phyloP scores from a whole-genome alignment of 1,284 basidiomycete species.

The Tilletia setariae region DNA sequence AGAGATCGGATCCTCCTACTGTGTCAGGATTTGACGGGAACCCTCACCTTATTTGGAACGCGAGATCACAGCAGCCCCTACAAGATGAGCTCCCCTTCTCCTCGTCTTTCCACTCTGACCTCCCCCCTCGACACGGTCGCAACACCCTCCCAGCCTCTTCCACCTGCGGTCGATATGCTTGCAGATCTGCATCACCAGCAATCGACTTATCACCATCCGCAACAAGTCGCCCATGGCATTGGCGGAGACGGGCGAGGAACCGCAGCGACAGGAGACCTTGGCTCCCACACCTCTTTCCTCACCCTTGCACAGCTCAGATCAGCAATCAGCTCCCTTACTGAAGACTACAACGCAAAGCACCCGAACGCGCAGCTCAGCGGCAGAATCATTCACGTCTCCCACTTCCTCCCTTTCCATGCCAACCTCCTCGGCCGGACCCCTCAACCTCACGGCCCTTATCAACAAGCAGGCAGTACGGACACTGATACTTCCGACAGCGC shows the following conservation, averaged over 20 bases:
- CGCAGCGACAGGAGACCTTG: conserved; percentile 44
- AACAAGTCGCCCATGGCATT: conserved; percentile 41
- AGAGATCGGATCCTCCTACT: too few relatives aligned
- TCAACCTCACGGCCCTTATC: conserved; percentile 23
- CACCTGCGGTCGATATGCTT: too few relatives aligned
- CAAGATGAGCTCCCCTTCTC: too few relatives aligned
- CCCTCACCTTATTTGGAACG: too few relatives aligned
- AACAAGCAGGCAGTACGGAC: conserved; percentile 39
- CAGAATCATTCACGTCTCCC: conserved; percentile 52
- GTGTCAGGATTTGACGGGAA: too few relatives aligned
- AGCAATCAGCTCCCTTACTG: conserved; percentile 37
- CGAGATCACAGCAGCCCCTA: too few relatives aligned
- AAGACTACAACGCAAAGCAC: conserved; percentile 45
- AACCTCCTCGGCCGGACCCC: conserved; percentile 38
- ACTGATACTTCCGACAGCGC: conserved; percentile 41
- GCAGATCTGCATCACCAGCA: too few relatives aligned
- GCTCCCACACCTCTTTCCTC: conserved; percentile 18
- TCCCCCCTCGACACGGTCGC: background rate
- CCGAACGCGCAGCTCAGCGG: conserved; percentile 43
- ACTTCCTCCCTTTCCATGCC: conserved; percentile 51
- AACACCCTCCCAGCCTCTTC: background rate
- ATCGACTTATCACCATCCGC: background rate
- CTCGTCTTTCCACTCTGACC: background rate
- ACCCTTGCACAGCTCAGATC: conserved; percentile 20
- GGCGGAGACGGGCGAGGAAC: conserved; percentile 43